phyloP scores from a whole-genome alignment of 139 green algal genomes.

The Edaphochlamys debaryana region DNA sequence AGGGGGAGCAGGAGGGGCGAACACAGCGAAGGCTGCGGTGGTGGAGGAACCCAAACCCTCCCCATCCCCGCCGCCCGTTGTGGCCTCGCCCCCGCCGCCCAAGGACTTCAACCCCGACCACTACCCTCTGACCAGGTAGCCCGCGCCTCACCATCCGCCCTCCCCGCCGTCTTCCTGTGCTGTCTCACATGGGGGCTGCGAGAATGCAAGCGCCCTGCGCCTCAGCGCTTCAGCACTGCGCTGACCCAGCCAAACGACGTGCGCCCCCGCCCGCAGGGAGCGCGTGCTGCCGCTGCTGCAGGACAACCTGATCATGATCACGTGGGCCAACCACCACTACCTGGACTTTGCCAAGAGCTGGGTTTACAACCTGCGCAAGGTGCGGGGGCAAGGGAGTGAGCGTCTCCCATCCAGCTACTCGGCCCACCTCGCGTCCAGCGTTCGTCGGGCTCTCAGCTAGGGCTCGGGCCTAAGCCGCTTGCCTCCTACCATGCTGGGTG shows the following conservation, averaged over 20 bases:
- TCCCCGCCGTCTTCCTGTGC: background rate
- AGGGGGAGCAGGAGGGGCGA: background rate
- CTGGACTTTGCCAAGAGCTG: slow-evolving; percentile 90
- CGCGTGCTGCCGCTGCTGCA: slow-evolving; percentile 53
- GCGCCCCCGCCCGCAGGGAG: too few species aligned
- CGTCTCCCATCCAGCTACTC: too few species aligned
- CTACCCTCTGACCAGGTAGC: slow-evolving; percentile 46
- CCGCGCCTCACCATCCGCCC: background rate
- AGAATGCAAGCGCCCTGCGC: too few species aligned
- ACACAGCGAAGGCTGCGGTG: background rate
- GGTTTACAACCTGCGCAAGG: slow-evolving; percentile 78
- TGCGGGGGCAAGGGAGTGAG: background rate
- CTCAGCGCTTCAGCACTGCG: too few species aligned
- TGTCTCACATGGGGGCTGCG: too few species aligned
- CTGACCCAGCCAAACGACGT: too few species aligned
- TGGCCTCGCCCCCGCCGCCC: background rate
- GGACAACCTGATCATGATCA: slow-evolving; percentile 82
- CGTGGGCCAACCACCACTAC: slow-evolving; percentile 92
- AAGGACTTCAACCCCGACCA: slow-evolving; percentile 39
- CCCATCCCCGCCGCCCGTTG: too few species aligned
- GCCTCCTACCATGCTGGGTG: too few species aligned
- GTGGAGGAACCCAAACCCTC: too few species aligned
- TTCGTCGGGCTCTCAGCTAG: background rate
- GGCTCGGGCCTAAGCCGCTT: background rate
- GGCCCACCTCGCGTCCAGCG: too few species aligned